Percentiles rank a stretch among this genome's conserved stretches.
Conservation (phyloP, 768 basidiomycete species). For the Suillus subalutaceus region DNA sequence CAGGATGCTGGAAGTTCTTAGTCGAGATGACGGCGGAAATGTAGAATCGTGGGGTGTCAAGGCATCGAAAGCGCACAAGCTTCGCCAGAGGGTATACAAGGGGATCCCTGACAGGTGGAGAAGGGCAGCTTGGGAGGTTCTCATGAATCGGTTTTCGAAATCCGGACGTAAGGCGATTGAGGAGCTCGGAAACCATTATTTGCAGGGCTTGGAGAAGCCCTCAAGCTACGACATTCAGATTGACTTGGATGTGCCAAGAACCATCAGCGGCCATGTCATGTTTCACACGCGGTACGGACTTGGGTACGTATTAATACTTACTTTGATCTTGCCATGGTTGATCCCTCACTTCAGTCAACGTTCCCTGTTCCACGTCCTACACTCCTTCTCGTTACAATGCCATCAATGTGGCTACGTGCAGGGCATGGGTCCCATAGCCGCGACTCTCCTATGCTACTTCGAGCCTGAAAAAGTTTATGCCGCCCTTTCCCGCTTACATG, state of each 20-base stretch:
- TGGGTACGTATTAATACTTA: conserved; percentile 62
- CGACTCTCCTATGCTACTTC: conserved; percentile 92
- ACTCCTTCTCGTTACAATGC: conserved; percentile 88
- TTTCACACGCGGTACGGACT: conserved; percentile 95
- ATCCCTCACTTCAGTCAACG: conserved; percentile 66
- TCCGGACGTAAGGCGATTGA: conserved; percentile 48
- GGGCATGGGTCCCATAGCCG: conserved; percentile 98
- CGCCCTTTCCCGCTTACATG: conserved; percentile 85
- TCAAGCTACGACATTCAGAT: conserved; percentile 95
- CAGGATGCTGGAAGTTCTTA: conserved; percentile 78
- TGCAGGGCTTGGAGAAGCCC: conserved; percentile 71
- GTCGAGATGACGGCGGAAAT: conserved; percentile 79
- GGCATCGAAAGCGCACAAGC: conserved; percentile 64
- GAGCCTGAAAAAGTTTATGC: conserved; percentile 88
- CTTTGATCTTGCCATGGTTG: conserved; percentile 7
- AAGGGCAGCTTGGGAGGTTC: conserved; percentile 85
- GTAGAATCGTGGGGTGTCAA: conserved; percentile 72
- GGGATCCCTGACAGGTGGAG: conserved; percentile 98
- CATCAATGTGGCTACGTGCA: conserved; percentile 92
- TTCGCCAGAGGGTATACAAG: conserved; percentile 83
- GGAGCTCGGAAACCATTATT: conserved; percentile 52
- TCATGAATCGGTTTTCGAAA: conserved; percentile 61
- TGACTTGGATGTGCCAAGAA: conserved; percentile 95
- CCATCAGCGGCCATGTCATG: conserved; percentile 92
- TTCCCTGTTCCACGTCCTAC: conserved; percentile 92